Evolutionary conservation across 2,329 filamentous ascomycete species (phyloP).

Genomic region (Pyrenochaeta sp.): DNA sequence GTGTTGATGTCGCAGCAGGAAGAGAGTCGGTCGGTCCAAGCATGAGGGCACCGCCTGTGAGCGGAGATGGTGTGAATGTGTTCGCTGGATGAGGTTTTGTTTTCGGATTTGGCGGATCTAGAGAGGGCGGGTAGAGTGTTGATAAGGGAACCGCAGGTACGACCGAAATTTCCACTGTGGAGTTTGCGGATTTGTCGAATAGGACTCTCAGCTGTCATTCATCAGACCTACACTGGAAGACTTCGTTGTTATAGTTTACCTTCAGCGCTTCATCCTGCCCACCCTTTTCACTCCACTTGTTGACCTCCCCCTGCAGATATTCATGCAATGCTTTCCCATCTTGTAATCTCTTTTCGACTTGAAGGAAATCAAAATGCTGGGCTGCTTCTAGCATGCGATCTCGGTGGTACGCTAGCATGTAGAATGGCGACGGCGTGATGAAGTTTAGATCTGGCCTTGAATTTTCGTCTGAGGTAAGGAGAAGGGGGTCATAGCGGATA

Average conservation of each 20-base stretch:
- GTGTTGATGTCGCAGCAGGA: conserved; percentile 28
- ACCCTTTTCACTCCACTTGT: conserved; percentile 31
- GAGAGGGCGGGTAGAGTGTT: conserved; percentile 65
- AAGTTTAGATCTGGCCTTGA: conserved; percentile 61
- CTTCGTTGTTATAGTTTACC: conserved; percentile 8
- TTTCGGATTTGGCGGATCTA: conserved; percentile 58
- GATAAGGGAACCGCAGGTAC: conserved; percentile 55
- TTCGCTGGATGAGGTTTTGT: conserved; percentile 30
- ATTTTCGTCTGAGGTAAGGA: conserved; percentile 45
- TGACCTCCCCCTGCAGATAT: conserved; percentile 45
- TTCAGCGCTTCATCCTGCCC: conserved; percentile 40
- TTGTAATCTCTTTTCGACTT: conserved; percentile 42
- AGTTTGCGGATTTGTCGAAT: conserved; percentile 52
- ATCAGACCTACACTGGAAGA: not conserved
- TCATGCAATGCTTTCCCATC: conserved; percentile 46
- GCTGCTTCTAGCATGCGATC: conserved; percentile 75
- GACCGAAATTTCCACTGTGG: conserved; percentile 50
- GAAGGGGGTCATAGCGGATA: conserved; percentile 50
- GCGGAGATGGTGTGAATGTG: conserved; percentile 42
- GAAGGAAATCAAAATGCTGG: conserved; percentile 58
- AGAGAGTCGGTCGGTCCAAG: conserved; percentile 43
- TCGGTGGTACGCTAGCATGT: conserved; percentile 81
- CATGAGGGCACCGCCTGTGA: conserved; percentile 46
- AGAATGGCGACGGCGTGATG: conserved; percentile 68
- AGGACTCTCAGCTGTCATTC: conserved; percentile 62